phyloP scores from a whole-genome alignment of 345 rosid genomes.

The Hirschfeldia incana region DNA sequence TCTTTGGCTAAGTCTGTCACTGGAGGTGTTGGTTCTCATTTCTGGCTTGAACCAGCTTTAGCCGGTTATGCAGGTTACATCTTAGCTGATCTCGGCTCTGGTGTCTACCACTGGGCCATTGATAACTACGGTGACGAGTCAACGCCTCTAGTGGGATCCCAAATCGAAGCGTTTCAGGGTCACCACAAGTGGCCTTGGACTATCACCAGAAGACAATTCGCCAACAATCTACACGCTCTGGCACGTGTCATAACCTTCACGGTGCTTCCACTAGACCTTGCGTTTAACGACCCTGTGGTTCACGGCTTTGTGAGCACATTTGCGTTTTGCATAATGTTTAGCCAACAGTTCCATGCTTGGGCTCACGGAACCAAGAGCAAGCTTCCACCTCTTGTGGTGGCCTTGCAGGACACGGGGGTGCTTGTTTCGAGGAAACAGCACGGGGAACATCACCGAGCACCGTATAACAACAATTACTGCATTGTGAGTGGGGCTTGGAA shows the following conservation, averaged over 20 bases:
- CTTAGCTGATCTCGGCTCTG: slow-evolving; percentile 81
- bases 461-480: slow-evolving; percentile 85
- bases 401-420: slow-evolving; percentile 67
- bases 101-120: slow-evolving; percentile 92
- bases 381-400: slow-evolving; percentile 64
- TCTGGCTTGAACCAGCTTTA: slow-evolving; percentile 59
- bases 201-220: slow-evolving; percentile 77
- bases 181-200: slow-evolving; percentile 95
- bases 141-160: slow-evolving; percentile 69
- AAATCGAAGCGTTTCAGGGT: slow-evolving; percentile 88
- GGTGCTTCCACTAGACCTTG: slow-evolving; percentile 63
- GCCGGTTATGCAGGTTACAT: slow-evolving; percentile 72
- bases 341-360: slow-evolving; percentile 98
- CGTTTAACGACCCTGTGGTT: slow-evolving; percentile 47
- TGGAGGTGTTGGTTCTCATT: slow-evolving; percentile 51
- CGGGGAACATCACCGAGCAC: slow-evolving; percentile 70
- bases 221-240: slow-evolving; percentile 79
- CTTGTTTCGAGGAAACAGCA: slow-evolving; percentile 74
- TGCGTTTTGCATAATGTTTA: slow-evolving; percentile 79
- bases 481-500: slow-evolving; percentile 90
- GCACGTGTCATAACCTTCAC: slow-evolving; percentile 57
- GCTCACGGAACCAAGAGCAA: slow-evolving; percentile 89
- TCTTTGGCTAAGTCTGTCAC: slow-evolving; percentile 57
- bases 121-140: slow-evolving; percentile 83
- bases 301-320: slow-evolving; percentile 59